phyloP scores from a whole-genome alignment of 805 yeast genomes.

The Yueomyces sp. region DNA sequence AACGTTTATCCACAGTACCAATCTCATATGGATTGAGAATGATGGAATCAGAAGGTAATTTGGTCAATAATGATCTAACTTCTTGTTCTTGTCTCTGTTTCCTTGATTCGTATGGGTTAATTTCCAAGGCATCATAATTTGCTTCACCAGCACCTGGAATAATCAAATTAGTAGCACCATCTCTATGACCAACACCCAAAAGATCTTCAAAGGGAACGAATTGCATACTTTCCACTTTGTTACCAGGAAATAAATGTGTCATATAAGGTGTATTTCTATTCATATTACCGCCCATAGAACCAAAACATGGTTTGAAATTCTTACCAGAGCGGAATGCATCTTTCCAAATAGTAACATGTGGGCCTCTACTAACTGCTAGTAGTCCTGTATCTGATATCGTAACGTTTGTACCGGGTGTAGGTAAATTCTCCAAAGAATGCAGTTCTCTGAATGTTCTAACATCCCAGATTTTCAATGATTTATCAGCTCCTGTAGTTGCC shows the following conservation, averaged over 20 bases:
- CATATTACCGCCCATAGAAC: constrained; percentile 22
- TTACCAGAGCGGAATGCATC: constrained; percentile 43
- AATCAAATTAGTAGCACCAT: constrained; percentile 71
- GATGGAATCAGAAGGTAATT: constrained; percentile 85
- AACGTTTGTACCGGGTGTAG: constrained; percentile 74
- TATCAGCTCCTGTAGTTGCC: constrained; percentile 88
- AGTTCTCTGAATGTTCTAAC: constrained; percentile 67
- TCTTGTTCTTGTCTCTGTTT: constrained; percentile 91
- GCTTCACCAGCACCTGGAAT: constrained; percentile 98
- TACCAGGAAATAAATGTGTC: constrained; percentile 77
- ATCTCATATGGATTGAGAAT: constrained; percentile 78
- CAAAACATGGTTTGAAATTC: constrained; percentile 37
- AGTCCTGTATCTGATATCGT: constrained; percentile 81
- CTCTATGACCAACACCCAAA: constrained; percentile 74
- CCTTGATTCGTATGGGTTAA: constrained; percentile 83
- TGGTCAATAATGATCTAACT: constrained; percentile 73
- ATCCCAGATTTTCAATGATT: constrained; percentile 83
- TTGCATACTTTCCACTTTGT: constrained; percentile 49
- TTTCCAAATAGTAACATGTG: constrained; percentile 91
- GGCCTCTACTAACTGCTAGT: constrained; percentile 87
- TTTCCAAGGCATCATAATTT: constrained; percentile 84
- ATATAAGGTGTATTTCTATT: constrained; percentile 63
- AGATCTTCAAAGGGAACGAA: constrained; percentile 95
- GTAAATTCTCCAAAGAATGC: constrained; percentile 45
- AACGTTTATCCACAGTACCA: constrained; percentile 70